A percentile compares a stretch with the other conserved stretches of the same genome.
Conservation (phyloP, 1,284 basidiomycete species). For the Vanrija sp. region DNA sequence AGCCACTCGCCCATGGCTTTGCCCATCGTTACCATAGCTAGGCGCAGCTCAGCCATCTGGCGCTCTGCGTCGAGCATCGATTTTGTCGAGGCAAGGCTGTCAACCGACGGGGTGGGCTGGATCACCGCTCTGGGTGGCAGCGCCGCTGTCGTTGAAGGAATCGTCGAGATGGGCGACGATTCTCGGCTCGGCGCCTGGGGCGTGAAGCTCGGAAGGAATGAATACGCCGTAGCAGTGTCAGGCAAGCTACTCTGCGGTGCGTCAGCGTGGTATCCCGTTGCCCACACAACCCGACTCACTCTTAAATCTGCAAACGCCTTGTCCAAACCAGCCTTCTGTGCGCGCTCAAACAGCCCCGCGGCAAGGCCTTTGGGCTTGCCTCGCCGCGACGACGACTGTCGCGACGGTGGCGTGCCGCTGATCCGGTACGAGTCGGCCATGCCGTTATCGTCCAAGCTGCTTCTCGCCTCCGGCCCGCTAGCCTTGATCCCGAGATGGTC, state of each 20-base stretch:
- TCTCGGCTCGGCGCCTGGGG: constrained; percentile 24
- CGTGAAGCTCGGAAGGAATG: constrained; percentile 42
- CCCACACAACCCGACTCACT: constrained; percentile 19
- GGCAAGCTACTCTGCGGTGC: constrained; percentile 68
- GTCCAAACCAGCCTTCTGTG: constrained; percentile 48
- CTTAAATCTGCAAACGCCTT: constrained; percentile 46
- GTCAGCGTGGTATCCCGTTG: not conserved
- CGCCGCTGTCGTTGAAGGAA: constrained; percentile 25
- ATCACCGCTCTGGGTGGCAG: constrained; percentile 23
- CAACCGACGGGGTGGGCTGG: constrained; percentile 11
- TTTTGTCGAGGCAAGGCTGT: constrained; percentile 26
- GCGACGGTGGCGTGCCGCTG: not conserved
- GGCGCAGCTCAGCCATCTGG: constrained; percentile 41
- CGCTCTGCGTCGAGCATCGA: constrained; percentile 40
- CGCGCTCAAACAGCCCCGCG: constrained; percentile 45
- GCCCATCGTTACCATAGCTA: constrained; percentile 47
- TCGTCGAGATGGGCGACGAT: constrained; percentile 28
- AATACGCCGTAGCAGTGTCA: constrained; percentile 52
- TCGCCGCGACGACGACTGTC: not conserved
- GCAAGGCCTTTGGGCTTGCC: constrained; percentile 29
- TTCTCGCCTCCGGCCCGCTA: constrained; percentile 5
- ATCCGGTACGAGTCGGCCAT: not conserved
- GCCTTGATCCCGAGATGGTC: constrained; percentile 66
- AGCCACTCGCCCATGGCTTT: constrained; percentile 45
- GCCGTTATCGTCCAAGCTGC: not conserved